Evolutionary conservation across 805 yeast genomes (phyloP).

Genomic region (Maudiozyma turicensis): DNA sequence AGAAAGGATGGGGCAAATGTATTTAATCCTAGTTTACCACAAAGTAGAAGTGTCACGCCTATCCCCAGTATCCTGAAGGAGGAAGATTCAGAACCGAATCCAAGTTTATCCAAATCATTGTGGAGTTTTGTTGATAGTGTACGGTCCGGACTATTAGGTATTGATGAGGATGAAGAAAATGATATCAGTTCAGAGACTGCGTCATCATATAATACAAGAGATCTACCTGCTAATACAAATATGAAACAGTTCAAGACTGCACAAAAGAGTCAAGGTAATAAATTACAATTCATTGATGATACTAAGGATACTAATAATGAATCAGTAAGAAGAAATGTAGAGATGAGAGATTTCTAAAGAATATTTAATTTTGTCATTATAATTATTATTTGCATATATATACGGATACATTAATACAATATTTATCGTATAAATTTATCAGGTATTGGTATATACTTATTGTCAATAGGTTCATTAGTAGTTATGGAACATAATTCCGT

Average conservation of each 20-base stretch:
- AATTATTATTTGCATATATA: background rate
- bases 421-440: conserved; percentile 4
- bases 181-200: background rate
- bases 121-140: conserved; percentile 47
- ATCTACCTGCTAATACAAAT: background rate
- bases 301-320: conserved; percentile 1
- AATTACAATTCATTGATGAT: conserved; percentile 8
- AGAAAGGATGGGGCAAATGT: background rate
- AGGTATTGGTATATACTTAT: conserved; percentile 15
- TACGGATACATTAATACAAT: background rate
- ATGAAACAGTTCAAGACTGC: conserved; percentile 11
- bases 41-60: background rate
- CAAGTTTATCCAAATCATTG: conserved; percentile 33
- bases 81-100: conserved; percentile 2
- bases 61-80: background rate
- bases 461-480: conserved; percentile 19
- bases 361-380: background rate
- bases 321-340: conserved; percentile 2
- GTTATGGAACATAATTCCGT: conserved; percentile 15
- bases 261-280: conserved; percentile 5
- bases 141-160: conserved; percentile 33
- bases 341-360: conserved; percentile 5
- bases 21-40: background rate
- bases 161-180: conserved; percentile 22
- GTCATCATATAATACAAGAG: background rate